Percentiles rank a stretch among this genome's conserved stretches.
phyloP scores from a whole-genome alignment of 169 alveolate genomes.

The Eimeria praecox region DNA sequence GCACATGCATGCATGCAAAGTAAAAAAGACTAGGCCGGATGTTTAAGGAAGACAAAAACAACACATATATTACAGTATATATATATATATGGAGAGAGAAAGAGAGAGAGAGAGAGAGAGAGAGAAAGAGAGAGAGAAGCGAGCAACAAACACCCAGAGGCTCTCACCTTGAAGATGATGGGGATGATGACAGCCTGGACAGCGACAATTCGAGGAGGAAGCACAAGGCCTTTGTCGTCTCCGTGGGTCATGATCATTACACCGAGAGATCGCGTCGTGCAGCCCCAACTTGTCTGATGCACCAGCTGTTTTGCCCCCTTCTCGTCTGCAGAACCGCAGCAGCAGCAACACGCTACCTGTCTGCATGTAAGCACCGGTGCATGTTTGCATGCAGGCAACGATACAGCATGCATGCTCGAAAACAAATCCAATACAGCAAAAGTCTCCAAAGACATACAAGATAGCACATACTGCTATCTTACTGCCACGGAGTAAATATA shows the following conservation, averaged over 20 bases:
- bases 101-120: neutral
- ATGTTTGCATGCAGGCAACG: neutral
- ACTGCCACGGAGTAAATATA: too few species aligned
- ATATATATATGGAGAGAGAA: too few species aligned
- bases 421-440: too few species aligned
- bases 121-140: neutral
- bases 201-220: conserved; percentile 99
- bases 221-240: conserved; percentile 98
- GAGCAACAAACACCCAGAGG: neutral
- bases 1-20: too few species aligned
- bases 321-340: conserved; percentile 90
- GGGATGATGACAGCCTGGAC: conserved; percentile 98
- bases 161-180: conserved; percentile 91
- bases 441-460: too few species aligned
- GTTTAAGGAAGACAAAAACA: too few species aligned
- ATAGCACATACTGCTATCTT: too few species aligned
- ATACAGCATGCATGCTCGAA: neutral
- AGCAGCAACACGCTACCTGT: conserved; percentile 22
- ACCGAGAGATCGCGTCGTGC: conserved; percentile 97
- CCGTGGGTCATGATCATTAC: conserved; percentile 98
- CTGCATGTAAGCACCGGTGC: neutral
- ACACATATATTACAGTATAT: neutral
- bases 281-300: conserved; percentile 99
- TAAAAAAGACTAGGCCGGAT: too few species aligned
- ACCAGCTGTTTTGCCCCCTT: conserved; percentile 93